Conservation (phyloP, 139 green algal species). For the Picochlorum sp. region DNA sequence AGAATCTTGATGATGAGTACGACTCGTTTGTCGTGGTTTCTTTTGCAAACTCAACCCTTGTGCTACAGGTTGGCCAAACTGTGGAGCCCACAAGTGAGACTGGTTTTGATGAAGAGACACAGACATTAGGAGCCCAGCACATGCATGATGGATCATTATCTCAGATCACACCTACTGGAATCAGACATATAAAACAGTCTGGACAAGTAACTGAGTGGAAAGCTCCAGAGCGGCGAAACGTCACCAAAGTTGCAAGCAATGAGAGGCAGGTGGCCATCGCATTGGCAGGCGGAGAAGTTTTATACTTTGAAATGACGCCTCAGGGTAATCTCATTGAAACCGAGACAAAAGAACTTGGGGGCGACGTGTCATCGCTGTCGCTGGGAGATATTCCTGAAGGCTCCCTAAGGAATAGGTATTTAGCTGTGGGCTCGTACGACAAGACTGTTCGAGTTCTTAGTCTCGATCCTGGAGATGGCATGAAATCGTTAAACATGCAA, state of each 20-base stretch:
- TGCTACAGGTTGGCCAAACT: slow-evolving; percentile 85
- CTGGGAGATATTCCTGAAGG: slow-evolving; percentile 75
- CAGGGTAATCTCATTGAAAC: slow-evolving; percentile 81
- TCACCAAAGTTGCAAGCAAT: slow-evolving; percentile 64
- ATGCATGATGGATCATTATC: slow-evolving; percentile 88
- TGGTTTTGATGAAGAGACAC: slow-evolving; percentile 78
- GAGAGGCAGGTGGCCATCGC: slow-evolving; percentile 75
- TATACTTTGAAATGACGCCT: slow-evolving; percentile 94
- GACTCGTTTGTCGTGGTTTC: slow-evolving; percentile 96
- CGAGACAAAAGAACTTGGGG: slow-evolving; percentile 86
- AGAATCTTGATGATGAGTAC: slow-evolving; percentile 54
- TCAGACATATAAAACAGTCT: slow-evolving; percentile 88
- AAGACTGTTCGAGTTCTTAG: slow-evolving; percentile 78
- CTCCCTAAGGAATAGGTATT: slow-evolving; percentile 63
- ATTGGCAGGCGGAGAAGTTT: slow-evolving; percentile 81
- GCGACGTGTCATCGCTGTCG: slow-evolving; percentile 80
- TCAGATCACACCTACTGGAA: slow-evolving; percentile 79
- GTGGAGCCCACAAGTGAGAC: slow-evolving; percentile 94
- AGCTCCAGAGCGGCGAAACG: slow-evolving; percentile 62
- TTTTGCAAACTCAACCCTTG: slow-evolving; percentile 93
- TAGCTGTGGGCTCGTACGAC: slow-evolving; percentile 76
- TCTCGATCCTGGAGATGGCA: slow-evolving; percentile 72
- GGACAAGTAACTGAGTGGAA: slow-evolving; percentile 95
- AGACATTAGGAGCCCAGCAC: slow-evolving; percentile 72
- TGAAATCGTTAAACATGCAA: slow-evolving; percentile 45